phyloP scores from a whole-genome alignment of 306 rosid genomes.

The Pueraria montana region DNA sequence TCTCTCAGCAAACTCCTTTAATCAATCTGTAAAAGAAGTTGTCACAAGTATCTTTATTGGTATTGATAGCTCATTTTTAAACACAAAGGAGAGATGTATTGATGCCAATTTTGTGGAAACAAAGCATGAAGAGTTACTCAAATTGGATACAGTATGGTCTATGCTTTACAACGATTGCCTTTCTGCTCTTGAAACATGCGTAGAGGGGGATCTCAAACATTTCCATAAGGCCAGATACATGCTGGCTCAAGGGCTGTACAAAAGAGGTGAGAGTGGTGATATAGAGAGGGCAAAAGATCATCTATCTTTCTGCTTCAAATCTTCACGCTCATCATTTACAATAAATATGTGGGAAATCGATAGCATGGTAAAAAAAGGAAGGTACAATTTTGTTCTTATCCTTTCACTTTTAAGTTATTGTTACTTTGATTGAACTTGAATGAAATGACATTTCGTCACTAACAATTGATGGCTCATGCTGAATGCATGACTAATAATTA shows the following conservation, averaged over 20 bases:
- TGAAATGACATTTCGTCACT: slow-evolving; percentile 6
- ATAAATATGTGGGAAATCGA: slow-evolving; percentile 99
- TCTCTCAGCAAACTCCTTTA: slow-evolving; percentile 75
- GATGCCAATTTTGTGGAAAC: slow-evolving; percentile 58
- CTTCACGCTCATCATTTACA: slow-evolving; percentile 95
- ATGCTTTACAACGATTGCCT: slow-evolving; percentile 91
- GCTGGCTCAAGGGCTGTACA: slow-evolving; percentile 90
- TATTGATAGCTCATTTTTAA: slow-evolving; percentile 51
- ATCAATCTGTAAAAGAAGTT: slow-evolving; percentile 68
- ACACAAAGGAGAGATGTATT: slow-evolving; percentile 52
- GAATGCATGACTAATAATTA: slow-evolving; percentile 8
- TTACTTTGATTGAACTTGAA: slow-evolving; percentile 37
- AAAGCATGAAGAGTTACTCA: slow-evolving; percentile 63
- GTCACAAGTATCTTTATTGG: slow-evolving; percentile 61
- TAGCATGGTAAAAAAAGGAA: slow-evolving; percentile 92
- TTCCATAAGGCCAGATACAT: slow-evolving; percentile 98
- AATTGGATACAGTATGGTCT: slow-evolving; percentile 76
- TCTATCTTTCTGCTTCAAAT: slow-evolving; percentile 97
- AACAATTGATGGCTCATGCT: slow-evolving; percentile 22
- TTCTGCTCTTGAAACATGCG: slow-evolving; percentile 92
- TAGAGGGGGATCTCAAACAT: slow-evolving; percentile 98
- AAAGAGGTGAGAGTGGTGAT: slow-evolving; percentile 74
- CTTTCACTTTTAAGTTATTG: slow-evolving; percentile 31
- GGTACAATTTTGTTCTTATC: slow-evolving; percentile 58
- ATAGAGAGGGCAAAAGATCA: slow-evolving; percentile 94